Evolutionary conservation across 2,329 filamentous ascomycete species (phyloP).

Genomic region (Pseudocercospora vitis): DNA sequence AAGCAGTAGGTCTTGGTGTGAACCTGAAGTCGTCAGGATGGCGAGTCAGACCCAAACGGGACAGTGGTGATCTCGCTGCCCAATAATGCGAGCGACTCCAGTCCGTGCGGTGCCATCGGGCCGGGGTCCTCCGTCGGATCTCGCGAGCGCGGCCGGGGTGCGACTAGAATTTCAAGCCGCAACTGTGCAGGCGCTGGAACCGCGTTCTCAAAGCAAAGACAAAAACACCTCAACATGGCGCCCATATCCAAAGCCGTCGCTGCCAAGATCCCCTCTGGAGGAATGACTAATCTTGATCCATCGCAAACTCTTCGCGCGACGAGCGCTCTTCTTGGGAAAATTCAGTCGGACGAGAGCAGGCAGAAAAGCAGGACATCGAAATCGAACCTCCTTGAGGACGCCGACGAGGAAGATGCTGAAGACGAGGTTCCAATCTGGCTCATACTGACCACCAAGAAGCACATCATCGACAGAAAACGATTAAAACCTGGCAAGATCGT

Average conservation of each 20-base stretch:
- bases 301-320: constrained; percentile 59
- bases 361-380: constrained; percentile 50
- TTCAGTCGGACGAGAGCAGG: constrained; percentile 44
- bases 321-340: constrained; percentile 57
- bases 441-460: constrained; percentile 64
- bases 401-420: constrained; percentile 47
- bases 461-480: constrained; percentile 69
- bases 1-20: neutral
- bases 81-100: neutral
- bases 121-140: too few relatives aligned
- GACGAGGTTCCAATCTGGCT: constrained; percentile 60
- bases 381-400: constrained; percentile 56
- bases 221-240: constrained; percentile 25
- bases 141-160: neutral
- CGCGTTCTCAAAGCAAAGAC: neutral
- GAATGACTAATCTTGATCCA: constrained; percentile 47
- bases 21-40: too few relatives aligned
- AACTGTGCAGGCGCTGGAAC: neutral
- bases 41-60: too few relatives aligned
- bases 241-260: constrained; percentile 37
- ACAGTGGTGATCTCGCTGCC: neutral
- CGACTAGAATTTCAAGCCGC: neutral
- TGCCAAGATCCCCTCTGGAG: constrained; percentile 37
- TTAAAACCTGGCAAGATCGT: constrained; percentile 80
- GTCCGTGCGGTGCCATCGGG: too few relatives aligned